A percentile compares a stretch with the other conserved stretches of the same genome.
Conservation (phyloP, 2,329 filamentous ascomycete species). For the Sclerotinia nivalis region DNA sequence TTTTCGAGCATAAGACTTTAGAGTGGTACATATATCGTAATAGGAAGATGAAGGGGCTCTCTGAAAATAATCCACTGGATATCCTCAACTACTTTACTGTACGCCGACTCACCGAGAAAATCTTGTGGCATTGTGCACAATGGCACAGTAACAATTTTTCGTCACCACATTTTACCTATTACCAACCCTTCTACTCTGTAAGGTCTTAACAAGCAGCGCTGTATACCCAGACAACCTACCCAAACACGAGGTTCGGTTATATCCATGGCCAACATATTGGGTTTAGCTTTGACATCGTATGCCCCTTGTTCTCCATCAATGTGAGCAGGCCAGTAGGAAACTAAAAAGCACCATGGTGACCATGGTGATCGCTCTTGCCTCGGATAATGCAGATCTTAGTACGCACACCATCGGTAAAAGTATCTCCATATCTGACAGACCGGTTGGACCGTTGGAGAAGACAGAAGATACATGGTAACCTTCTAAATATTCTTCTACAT, state of each 20-base stretch:
- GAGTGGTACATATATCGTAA: constrained; percentile 11
- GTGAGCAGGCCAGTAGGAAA: constrained; percentile 20
- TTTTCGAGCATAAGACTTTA: background rate
- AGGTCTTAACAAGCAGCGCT: background rate
- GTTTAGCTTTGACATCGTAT: constrained; percentile 30
- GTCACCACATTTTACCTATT: background rate
- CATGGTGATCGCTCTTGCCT: constrained; percentile 34
- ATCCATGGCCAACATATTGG: constrained; percentile 32
- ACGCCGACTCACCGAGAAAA: background rate
- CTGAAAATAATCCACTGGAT: background rate
- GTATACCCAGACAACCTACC: constrained; percentile 34
- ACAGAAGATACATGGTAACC: constrained; percentile 25
- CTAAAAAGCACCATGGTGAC: constrained; percentile 38
- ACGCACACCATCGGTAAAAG: constrained; percentile 16
- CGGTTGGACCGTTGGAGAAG: constrained; percentile 18
- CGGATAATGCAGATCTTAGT: constrained; percentile 38
- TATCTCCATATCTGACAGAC: constrained; percentile 35
- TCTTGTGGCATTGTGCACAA: background rate
- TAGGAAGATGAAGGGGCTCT: constrained; percentile 16
- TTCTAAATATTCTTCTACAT: constrained; percentile 18
- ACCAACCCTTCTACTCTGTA: background rate
- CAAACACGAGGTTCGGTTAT: constrained; percentile 22
- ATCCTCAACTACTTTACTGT: background rate
- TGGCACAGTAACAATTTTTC: background rate
- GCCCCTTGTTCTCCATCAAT: constrained; percentile 31